Evolutionary conservation across 2,329 filamentous ascomycete species (phyloP).

Genomic region (Fusarium bactridioides): DNA sequence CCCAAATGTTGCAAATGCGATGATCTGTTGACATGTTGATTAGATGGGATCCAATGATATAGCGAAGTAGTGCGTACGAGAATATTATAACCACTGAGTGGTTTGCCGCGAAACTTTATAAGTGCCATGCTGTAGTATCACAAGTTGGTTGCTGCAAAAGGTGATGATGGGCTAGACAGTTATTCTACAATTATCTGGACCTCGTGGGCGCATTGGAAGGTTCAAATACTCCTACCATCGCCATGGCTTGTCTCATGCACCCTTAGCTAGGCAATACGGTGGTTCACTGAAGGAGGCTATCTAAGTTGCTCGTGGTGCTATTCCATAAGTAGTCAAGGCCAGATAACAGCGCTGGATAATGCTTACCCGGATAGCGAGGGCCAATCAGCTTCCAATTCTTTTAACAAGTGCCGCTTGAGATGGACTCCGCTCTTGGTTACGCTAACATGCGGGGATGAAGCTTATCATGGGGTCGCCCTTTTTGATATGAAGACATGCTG

Average conservation of each 20-base stretch:
- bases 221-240: background rate
- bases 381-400: background rate
- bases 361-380: background rate
- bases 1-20: background rate
- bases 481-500: background rate
- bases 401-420: background rate
- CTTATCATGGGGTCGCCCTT: background rate
- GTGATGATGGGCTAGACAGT: fast-evolving
- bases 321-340: background rate
- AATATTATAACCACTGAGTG: background rate
- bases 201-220: background rate
- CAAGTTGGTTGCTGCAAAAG: background rate
- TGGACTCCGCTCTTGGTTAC: background rate
- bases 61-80: background rate
- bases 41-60: fast-evolving
- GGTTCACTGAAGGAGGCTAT: background rate
- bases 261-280: background rate
- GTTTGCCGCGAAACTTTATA: background rate
- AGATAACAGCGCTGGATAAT: background rate
- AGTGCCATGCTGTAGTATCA: background rate
- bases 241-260: background rate
- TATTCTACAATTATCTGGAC: background rate
- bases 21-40: background rate
- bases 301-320: background rate
- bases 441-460: background rate